phyloP scores from a whole-genome alignment of 306 rosid species.

The Malus asiatica region DNA sequence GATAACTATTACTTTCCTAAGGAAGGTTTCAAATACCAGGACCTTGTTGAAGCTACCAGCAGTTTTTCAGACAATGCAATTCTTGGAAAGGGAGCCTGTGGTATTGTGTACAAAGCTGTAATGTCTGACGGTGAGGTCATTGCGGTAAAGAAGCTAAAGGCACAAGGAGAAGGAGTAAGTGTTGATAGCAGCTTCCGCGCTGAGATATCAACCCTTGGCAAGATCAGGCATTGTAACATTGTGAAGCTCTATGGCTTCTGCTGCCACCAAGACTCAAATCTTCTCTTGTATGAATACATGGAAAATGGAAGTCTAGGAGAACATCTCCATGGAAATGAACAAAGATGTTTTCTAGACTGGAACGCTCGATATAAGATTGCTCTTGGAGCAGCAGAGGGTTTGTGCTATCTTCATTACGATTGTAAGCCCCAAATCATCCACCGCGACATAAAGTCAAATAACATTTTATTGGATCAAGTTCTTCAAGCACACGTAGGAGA shows the following conservation, averaged over 20 bases:
- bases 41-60: slow-evolving; percentile 74
- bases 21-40: slow-evolving; percentile 74
- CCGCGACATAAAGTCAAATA: slow-evolving; percentile 83
- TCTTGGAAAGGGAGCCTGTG: slow-evolving; percentile 85
- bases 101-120: slow-evolving; percentile 79
- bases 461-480: slow-evolving; percentile 62
- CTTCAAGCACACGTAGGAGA: slow-evolving; percentile 83
- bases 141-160: slow-evolving; percentile 76
- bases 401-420: slow-evolving; percentile 72
- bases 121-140: slow-evolving; percentile 56
- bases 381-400: slow-evolving; percentile 85
- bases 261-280: slow-evolving; percentile 72
- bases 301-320: slow-evolving; percentile 85
- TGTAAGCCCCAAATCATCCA: slow-evolving; percentile 84
- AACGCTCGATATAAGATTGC: slow-evolving; percentile 56
- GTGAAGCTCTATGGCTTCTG: slow-evolving; percentile 85
- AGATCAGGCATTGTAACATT: slow-evolving; percentile 81
- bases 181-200: slow-evolving; percentile 72
- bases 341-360: slow-evolving; percentile 55
- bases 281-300: slow-evolving; percentile 80
- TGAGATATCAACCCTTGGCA: slow-evolving; percentile 82
- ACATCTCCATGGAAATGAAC: slow-evolving; percentile 57
- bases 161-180: slow-evolving; percentile 60
- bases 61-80: slow-evolving; percentile 51
- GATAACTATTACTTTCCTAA: slow-evolving; percentile 74